Evolutionary conservation across 1,284 basidiomycete species (phyloP).

Genomic region (Cystobasidium pallidum): DNA sequence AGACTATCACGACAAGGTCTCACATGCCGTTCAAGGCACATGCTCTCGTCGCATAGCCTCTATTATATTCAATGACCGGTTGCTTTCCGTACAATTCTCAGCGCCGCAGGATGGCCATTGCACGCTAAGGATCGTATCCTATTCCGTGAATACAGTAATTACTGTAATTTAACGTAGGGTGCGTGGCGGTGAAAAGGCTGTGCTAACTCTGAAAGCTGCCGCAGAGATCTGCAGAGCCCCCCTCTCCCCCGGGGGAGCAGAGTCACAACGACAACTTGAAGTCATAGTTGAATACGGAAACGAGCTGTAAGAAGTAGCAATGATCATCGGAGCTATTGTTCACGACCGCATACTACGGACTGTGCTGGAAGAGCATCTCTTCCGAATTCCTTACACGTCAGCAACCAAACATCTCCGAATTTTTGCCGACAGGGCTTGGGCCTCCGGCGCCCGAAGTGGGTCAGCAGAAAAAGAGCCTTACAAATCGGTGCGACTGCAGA

Average conservation of each 20-base stretch:
- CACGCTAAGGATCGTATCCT: background rate
- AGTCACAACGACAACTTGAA: background rate
- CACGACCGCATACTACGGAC: background rate
- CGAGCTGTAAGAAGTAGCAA: background rate
- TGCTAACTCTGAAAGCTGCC: too few relatives aligned
- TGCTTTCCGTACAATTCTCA: background rate
- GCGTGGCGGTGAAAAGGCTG: too few relatives aligned
- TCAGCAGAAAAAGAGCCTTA: background rate
- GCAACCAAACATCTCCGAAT: conserved; percentile 1
- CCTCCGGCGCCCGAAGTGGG: background rate
- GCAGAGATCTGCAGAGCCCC: too few relatives aligned
- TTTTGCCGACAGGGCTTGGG: background rate
- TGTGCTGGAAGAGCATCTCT: background rate
- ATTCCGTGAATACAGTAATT: background rate
- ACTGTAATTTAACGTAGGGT: too few relatives aligned
- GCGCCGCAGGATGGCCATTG: background rate
- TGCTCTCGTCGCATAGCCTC: too few relatives aligned
- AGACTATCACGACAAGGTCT: too few relatives aligned
- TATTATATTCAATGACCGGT: background rate
- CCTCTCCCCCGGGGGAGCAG: too few relatives aligned
- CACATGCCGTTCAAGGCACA: too few relatives aligned
- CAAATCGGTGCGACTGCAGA: background rate
- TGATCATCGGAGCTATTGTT: background rate
- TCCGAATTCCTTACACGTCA: background rate
- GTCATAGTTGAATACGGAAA: background rate